These are phyloP conservation scores for Candida piceae DNA, from an alignment of 805 yeast genomes.

Conservation along the genomic window DNA sequence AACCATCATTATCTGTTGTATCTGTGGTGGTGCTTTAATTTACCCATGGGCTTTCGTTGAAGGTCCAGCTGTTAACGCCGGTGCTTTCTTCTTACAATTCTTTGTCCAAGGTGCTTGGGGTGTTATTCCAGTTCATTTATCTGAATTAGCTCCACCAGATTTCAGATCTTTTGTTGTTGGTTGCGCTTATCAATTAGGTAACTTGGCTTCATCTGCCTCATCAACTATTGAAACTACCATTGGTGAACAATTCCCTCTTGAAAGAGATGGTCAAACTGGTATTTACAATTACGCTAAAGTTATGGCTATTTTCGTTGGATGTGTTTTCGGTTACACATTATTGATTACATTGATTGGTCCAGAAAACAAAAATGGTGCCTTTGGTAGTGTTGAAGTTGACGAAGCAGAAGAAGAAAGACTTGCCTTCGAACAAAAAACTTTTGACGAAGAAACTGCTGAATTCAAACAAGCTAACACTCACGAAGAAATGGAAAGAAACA, in stretches of 20 bases:
- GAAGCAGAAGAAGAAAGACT: slow-evolving; percentile 11
- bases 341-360: slow-evolving; percentile 54
- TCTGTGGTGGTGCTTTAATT: slow-evolving; percentile 54
- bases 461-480: not conserved
- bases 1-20: slow-evolving; percentile 45
- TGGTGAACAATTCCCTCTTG: slow-evolving; percentile 49
- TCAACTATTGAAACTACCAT: slow-evolving; percentile 65
- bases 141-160: slow-evolving; percentile 59
- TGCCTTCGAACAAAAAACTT: slow-evolving; percentile 1
- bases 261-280: slow-evolving; percentile 14
- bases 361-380: slow-evolving; percentile 38
- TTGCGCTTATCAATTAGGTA: slow-evolving; percentile 63
- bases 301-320: slow-evolving; percentile 64
- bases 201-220: slow-evolving; percentile 60
- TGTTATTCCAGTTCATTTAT: slow-evolving; percentile 55
- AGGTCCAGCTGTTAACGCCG: slow-evolving; percentile 46
- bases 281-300: slow-evolving; percentile 50
- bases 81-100: slow-evolving; percentile 57
- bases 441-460: slow-evolving; percentile 1
- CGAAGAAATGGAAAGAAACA: not conserved
- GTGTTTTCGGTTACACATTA: slow-evolving; percentile 51
- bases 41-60: slow-evolving; percentile 58
- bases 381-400: slow-evolving; percentile 13
- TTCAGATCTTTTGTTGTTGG: slow-evolving; percentile 62
- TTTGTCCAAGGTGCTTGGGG: slow-evolving; percentile 72